These are phyloP conservation scores for Phoma sp. DNA, from an alignment of 2,329 filamentous ascomycete species.

Conservation along the genomic window DNA sequence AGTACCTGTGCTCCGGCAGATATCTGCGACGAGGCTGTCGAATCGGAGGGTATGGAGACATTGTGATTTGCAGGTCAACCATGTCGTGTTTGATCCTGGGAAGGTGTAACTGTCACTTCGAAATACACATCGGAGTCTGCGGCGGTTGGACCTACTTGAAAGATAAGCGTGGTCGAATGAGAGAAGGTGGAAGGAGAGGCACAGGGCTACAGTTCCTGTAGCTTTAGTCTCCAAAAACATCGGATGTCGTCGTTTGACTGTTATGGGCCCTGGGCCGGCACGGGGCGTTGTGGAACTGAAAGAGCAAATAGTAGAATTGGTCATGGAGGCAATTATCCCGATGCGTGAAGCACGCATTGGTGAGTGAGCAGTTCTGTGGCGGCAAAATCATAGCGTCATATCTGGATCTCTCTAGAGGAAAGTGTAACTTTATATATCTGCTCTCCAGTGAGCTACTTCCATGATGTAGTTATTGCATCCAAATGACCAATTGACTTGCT, in stretches of 20 bases:
- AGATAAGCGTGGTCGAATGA: not conserved
- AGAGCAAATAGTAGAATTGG: not conserved
- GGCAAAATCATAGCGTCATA: not conserved
- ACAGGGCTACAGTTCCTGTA: not conserved
- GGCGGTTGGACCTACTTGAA: not conserved
- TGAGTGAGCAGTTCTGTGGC: not conserved
- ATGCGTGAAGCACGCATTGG: not conserved
- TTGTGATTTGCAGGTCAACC: not conserved
- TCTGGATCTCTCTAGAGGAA: not conserved
- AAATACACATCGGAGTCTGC: conserved; percentile 4
- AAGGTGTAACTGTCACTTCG: not conserved
- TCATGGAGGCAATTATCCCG: too few relatives aligned
- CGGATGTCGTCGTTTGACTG: not conserved
- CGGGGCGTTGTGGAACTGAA: not conserved
- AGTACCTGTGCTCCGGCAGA: not conserved
- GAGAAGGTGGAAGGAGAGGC: not conserved
- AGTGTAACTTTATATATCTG: too few relatives aligned
- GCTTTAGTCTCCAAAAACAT: not conserved
- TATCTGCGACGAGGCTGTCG: not conserved
- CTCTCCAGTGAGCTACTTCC: not conserved
- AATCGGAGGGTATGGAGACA: conserved; percentile 1
- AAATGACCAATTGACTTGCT: not conserved
- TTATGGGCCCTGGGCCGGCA: not conserved
- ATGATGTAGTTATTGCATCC: not conserved
- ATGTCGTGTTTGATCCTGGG: not conserved